phyloP scores from a whole-genome alignment of 2,329 filamentous ascomycete genomes.

The Didymella glomerata region DNA sequence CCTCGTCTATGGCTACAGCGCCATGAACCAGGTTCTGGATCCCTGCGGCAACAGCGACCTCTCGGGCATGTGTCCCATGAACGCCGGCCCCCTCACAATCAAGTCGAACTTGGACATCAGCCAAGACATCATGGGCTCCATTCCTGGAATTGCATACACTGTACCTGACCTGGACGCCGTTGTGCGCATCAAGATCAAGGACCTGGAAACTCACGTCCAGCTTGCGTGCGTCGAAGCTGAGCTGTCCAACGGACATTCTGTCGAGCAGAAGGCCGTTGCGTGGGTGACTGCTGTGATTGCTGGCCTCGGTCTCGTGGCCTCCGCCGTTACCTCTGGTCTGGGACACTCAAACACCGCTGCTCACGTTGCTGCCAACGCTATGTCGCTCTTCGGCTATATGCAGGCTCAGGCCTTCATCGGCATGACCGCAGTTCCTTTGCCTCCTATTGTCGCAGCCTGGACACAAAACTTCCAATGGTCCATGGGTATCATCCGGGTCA shows the following conservation, averaged over 20 bases:
- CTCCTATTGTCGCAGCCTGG: conserved; percentile 90
- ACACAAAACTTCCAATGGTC: conserved; percentile 98
- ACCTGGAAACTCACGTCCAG: conserved; percentile 67
- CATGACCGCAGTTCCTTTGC: conserved; percentile 80
- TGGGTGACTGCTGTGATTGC: conserved; percentile 91
- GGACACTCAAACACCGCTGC: conserved; percentile 94
- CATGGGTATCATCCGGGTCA: conserved; percentile 90
- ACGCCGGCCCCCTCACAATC: conserved; percentile 79
- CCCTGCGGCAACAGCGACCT: conserved; percentile 72
- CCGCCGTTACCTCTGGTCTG: conserved; percentile 86
- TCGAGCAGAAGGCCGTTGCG: conserved; percentile 85
- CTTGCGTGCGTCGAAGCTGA: conserved; percentile 88
- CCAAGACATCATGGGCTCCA: conserved; percentile 67
- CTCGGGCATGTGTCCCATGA: conserved; percentile 91
- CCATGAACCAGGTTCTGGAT: conserved; percentile 72
- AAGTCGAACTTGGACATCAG: conserved; percentile 69
- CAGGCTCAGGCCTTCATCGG: conserved; percentile 93
- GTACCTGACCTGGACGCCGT: conserved; percentile 91
- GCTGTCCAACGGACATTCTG: conserved; percentile 90
- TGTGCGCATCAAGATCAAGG: conserved; percentile 82
- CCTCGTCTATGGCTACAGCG: conserved; percentile 81
- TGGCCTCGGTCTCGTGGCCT: conserved; percentile 81
- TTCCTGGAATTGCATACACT: conserved; percentile 86
- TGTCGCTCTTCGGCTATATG: conserved; percentile 95
- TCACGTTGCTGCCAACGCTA: conserved; percentile 90